Evolutionary conservation across 306 rosid species (phyloP), one percentile per base, ranked within the genome.

Genomic region (Quercus wislizeni): DNA sequence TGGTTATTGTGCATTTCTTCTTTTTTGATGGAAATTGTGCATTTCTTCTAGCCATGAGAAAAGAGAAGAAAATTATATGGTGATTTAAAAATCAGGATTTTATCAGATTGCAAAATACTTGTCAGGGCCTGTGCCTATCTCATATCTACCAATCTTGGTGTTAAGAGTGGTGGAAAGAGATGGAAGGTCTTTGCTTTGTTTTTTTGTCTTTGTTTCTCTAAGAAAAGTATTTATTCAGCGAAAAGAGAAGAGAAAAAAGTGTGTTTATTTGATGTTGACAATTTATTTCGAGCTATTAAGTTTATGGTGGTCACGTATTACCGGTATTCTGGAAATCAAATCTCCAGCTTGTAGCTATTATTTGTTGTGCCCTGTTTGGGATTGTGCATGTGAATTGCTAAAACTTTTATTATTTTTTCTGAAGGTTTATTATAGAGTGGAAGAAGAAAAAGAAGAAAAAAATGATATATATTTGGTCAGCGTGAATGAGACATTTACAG

Each of bases 371-470:
- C 51, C 49, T 35, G 57, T 5, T n/a, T 27, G 58, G 56, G 25
- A 59, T 59, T 59, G 25, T 59, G 25, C 23, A 69, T 49, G 76
- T 69, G 59, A 75, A 54, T 69, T 25, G 71, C 83, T 84, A 71
- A 79, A 46, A 70, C 51, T 74, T 74, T 62, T 67, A 67, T 85
- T 73, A 58, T 55, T 8, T 71, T 28, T 55, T 20, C 3, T 12
- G 4, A 49, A 94, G 98, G 97, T 82, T 71, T 95, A 94, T 73
- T 76, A 87, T 70, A 83, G 90, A 79, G 92, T 74, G 77, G 92
- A 88, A 8, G 97, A 94, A 74, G 85, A 68, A 78, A 71, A 62
- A 73, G 89, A 84, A 65, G 90, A 76, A 74, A 79, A 27, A 77
- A 65, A 18, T 3, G 17, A 17, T 21, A 52, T 74, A 72, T 75